phyloP scores from a whole-genome alignment of 2,329 filamentous ascomycete species.

The Ascochyta fabae region DNA sequence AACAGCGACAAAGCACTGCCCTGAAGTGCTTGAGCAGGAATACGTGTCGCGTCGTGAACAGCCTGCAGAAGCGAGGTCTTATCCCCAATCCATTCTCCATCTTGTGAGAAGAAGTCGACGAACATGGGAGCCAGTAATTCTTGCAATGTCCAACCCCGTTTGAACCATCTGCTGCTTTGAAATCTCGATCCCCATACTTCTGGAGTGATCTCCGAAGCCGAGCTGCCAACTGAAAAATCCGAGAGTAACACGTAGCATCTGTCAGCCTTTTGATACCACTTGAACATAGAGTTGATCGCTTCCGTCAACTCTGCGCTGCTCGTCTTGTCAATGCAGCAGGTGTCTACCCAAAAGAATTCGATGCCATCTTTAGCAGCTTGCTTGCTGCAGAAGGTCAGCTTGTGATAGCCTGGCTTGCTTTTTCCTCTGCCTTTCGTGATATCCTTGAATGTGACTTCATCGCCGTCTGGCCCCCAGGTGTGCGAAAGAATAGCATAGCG shows the following conservation, averaged over 20 bases:
- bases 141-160: background rate
- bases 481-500: background rate
- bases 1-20: background rate
- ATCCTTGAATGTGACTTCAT: too few species aligned
- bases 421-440: background rate
- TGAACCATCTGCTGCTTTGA: background rate
- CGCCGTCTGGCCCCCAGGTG: background rate
- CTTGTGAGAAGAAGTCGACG: background rate
- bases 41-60: background rate
- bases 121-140: background rate
- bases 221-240: background rate
- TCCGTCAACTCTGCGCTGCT: slow-evolving; percentile 13
- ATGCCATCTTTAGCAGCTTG: background rate
- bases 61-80: background rate
- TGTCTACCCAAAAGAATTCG: slow-evolving; percentile 17
- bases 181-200: background rate
- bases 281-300: slow-evolving; percentile 21
- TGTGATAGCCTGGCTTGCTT: background rate
- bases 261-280: slow-evolving; percentile 15
- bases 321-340: slow-evolving; percentile 23
- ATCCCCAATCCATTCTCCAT: background rate
- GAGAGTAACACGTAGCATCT: slow-evolving; percentile 21
- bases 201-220: background rate
- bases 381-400: background rate
- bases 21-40: background rate